These are phyloP conservation scores for Suillus ampliporus DNA, from an alignment of 768 basidiomycete genomes.

Conservation along the genomic window DNA sequence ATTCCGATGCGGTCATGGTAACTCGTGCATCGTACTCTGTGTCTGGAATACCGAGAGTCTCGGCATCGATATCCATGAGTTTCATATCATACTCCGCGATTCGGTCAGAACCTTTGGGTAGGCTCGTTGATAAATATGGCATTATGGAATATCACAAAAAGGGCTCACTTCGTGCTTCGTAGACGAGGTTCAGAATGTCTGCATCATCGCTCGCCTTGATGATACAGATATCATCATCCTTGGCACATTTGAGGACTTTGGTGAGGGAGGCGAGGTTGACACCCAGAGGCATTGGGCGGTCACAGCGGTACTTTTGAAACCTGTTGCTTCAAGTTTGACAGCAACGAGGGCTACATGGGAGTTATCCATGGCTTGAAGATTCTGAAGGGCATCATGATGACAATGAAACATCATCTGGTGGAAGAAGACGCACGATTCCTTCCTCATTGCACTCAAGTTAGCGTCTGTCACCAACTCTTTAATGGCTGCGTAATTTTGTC, in stretches of 20 bases:
- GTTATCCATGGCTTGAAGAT: constrained; percentile 99
- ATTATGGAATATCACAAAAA: neutral
- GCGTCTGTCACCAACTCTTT: constrained; percentile 98
- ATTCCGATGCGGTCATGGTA: constrained; percentile 85
- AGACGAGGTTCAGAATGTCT: constrained; percentile 86
- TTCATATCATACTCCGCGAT: constrained; percentile 99
- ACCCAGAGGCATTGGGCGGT: constrained; percentile 91
- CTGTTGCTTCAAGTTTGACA: constrained; percentile 76
- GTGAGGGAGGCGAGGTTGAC: constrained; percentile 87
- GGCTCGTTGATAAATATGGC: neutral
- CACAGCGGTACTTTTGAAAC: constrained; percentile 93
- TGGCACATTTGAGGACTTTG: constrained; percentile 97
- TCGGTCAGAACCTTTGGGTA: constrained; percentile 76
- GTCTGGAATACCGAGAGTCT: constrained; percentile 93
- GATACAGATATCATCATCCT: constrained; percentile 91
- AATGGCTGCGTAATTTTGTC: constrained; percentile 63
- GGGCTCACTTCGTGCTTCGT: constrained; percentile 85
- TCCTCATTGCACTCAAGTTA: constrained; percentile 96
- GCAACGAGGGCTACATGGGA: constrained; percentile 97
- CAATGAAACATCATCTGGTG: neutral
- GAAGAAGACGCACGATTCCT: constrained; percentile 67
- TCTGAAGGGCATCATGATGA: constrained; percentile 42
- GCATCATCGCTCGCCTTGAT: constrained; percentile 92
- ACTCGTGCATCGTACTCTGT: constrained; percentile 96
- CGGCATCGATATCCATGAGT: constrained; percentile 98